A percentile compares a stretch with the other conserved stretches of the same genome.
Conservation (phyloP, 305 asterid genomes). For the Galium porrigens region DNA sequence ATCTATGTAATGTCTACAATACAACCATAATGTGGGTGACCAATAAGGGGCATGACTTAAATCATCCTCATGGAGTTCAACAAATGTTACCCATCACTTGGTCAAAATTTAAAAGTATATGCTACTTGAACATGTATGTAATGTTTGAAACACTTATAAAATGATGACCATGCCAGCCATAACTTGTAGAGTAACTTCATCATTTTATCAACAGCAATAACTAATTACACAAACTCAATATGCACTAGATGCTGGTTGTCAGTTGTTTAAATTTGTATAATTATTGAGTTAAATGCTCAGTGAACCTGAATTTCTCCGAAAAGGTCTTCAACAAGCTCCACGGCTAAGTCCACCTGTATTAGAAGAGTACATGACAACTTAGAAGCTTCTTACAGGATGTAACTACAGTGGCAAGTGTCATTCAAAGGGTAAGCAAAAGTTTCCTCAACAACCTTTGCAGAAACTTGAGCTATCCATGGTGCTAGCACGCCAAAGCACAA, state of each 20-base stretch:
- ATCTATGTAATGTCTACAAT: background rate
- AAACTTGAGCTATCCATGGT: conserved; percentile 89
- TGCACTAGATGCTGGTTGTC: background rate
- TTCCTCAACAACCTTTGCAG: conserved; percentile 60
- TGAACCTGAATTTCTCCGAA: conserved; percentile 76
- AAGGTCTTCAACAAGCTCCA: conserved; percentile 93
- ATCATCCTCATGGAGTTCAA: background rate
- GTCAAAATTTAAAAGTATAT: background rate
- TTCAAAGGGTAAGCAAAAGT: background rate
- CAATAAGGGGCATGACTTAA: background rate
- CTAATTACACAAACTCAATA: background rate
- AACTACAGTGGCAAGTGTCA: background rate
- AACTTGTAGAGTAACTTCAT: background rate
- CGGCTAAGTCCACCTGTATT: conserved; percentile 65
- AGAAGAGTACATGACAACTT: background rate
- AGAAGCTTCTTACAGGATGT: conserved; percentile 5
- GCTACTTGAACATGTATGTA: background rate
- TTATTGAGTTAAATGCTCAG: conserved; percentile 8
- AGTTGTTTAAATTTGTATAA: background rate
- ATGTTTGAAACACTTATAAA: background rate
- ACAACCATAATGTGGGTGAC: background rate
- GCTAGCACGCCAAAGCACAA: conserved; percentile 78
- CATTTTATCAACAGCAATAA: background rate
- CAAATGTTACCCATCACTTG: background rate
- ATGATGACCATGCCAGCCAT: background rate